Conservation (phyloP, 768 basidiomycete species). For the Chalciporus chontae region DNA sequence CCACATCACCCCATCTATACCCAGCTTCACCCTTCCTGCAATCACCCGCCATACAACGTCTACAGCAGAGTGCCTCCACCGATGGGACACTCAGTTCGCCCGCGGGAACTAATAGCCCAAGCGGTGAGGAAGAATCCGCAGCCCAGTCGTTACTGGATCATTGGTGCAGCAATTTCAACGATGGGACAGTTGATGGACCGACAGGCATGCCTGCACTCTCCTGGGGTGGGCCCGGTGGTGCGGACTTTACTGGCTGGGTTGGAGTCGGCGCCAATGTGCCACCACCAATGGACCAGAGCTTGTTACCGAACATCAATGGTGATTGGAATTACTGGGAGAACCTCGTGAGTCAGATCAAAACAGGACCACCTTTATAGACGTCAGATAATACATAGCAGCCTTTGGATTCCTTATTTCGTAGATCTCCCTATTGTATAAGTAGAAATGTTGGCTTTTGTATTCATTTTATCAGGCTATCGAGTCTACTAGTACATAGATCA, state of each 20-base stretch:
- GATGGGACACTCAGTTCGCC: conserved; percentile 54
- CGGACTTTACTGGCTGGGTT: conserved; percentile 60
- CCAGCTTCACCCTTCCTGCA: conserved; percentile 28
- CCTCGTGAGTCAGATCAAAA: conserved; percentile 54
- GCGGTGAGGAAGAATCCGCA: conserved; percentile 67
- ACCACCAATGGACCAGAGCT: conserved; percentile 39
- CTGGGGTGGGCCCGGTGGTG: conserved; percentile 57
- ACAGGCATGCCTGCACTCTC: conserved; percentile 46
- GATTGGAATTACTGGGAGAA: conserved; percentile 85
- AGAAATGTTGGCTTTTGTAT: conserved; percentile 7
- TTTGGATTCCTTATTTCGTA: conserved; percentile 3
- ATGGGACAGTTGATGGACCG: conserved; percentile 52
- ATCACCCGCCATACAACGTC: conserved; percentile 56
- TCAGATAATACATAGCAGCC: background rate
- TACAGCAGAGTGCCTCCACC: conserved; percentile 44
- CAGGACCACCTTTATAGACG: conserved; percentile 32
- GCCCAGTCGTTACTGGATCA: conserved; percentile 80
- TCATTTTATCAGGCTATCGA: background rate
- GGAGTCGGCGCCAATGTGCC: conserved; percentile 39
- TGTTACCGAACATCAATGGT: conserved; percentile 52
- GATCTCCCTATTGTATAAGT: conserved; percentile 9
- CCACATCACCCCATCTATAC: conserved; percentile 22
- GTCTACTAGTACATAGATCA: no score
- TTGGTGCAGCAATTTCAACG: conserved; percentile 81
- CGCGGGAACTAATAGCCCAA: conserved; percentile 65